Conservation (phyloP, 2,329 filamentous ascomycete genomes). For the Aspergillus puulaauensis region DNA sequence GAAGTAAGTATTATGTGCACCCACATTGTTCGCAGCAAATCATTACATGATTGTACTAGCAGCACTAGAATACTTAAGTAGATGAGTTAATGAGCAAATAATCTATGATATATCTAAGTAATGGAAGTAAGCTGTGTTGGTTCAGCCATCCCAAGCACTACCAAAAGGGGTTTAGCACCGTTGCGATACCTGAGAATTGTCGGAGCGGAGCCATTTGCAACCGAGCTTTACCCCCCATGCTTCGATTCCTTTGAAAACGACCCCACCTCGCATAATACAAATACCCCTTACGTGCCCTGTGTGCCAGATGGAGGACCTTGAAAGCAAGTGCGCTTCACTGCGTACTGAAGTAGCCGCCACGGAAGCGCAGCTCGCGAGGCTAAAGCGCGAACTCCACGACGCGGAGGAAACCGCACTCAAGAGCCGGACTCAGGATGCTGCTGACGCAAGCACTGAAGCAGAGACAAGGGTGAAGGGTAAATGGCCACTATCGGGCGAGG, state of each 20-base stretch:
- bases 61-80: neutral
- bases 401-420: constrained; percentile 27
- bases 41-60: neutral
- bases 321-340: constrained; percentile 32
- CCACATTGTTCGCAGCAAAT: neutral
- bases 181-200: neutral
- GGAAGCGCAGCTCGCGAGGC: constrained; percentile 33
- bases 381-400: constrained; percentile 37
- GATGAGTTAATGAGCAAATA: neutral
- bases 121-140: too few species aligned
- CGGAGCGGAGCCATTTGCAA: neutral
- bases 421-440: constrained; percentile 10
- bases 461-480: constrained; percentile 26
- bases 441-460: neutral
- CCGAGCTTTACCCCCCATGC: neutral
- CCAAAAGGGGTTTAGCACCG: constrained; percentile 3
- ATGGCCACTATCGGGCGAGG: constrained; percentile 70
- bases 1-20: neutral
- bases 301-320: constrained; percentile 21
- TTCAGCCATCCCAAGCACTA: neutral
- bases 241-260: neutral
- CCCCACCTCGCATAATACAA: neutral
- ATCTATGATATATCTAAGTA: too few species aligned
- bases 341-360: constrained; percentile 38
- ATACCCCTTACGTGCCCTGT: neutral